Percentiles rank a stretch among this genome's conserved stretches.
These are phyloP conservation scores for Phyllosticta paracitricarpa DNA, from an alignment of 2,329 filamentous ascomycete genomes.

Conservation along the genomic window DNA sequence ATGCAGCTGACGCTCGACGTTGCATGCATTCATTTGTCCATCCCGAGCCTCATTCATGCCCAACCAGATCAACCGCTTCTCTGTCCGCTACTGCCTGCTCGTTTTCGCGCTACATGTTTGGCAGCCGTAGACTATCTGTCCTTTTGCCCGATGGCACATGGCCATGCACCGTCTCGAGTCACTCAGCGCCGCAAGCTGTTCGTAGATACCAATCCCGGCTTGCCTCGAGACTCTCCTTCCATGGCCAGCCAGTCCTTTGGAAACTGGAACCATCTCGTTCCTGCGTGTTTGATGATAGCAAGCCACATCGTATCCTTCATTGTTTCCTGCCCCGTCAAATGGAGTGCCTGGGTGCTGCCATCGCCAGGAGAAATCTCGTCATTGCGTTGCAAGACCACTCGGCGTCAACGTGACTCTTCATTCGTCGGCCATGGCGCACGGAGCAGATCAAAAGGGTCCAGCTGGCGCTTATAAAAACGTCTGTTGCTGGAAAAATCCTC, in stretches of 20 bases:
- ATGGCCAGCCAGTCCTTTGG: not conserved
- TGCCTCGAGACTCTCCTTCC: not conserved
- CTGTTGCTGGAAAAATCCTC: not conserved
- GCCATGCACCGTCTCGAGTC: not conserved
- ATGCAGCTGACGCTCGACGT: not conserved
- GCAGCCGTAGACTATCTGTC: not conserved
- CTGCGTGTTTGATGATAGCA: not conserved
- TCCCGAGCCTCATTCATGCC: not conserved
- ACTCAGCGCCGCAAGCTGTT: not conserved
- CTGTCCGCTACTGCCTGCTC: not conserved
- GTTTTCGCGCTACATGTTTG: not conserved
- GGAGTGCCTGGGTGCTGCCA: not conserved
- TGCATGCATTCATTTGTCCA: not conserved
- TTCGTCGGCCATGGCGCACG: not conserved
- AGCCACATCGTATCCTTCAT: not conserved
- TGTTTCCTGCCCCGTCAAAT: not conserved
- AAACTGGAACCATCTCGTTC: not conserved
- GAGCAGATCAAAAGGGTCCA: not conserved
- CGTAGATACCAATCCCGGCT: not conserved
- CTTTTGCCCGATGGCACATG: not conserved
- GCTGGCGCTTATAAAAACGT: not conserved
- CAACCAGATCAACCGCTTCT: not conserved
- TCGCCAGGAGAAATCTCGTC: slow-evolving; percentile 4
- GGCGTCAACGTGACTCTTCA: not conserved
- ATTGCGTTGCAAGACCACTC: slow-evolving; percentile 1